Percentiles rank a stretch among this genome's conserved stretches.
phyloP scores from a whole-genome alignment of 2,329 filamentous ascomycete genomes.

The Aspergillus puulaauensis region DNA sequence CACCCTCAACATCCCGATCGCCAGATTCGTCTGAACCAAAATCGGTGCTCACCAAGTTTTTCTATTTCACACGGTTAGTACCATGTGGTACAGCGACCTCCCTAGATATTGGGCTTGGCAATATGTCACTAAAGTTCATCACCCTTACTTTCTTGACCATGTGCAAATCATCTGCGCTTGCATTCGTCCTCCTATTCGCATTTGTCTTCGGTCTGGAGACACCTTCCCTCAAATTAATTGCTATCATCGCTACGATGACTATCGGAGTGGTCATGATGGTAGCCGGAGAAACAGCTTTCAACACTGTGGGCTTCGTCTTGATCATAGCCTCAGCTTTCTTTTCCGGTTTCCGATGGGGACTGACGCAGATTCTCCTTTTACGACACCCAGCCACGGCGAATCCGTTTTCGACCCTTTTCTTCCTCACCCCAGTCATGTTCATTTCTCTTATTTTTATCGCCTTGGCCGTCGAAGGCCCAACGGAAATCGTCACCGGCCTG shows the following conservation, averaged over 20 bases:
- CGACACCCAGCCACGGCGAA: slow-evolving; percentile 94
- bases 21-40: slow-evolving; percentile 50
- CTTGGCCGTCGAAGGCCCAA: slow-evolving; percentile 79
- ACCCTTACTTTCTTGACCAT: slow-evolving; percentile 98
- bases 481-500: slow-evolving; percentile 66
- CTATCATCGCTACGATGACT: slow-evolving; percentile 90
- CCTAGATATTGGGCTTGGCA: slow-evolving; percentile 92
- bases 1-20: slow-evolving; percentile 22
- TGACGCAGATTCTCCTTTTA: slow-evolving; percentile 94
- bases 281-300: slow-evolving; percentile 88
- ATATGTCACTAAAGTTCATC: slow-evolving; percentile 94
- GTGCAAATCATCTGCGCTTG: slow-evolving; percentile 97
- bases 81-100: slow-evolving; percentile 92
- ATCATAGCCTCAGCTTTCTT: slow-evolving; percentile 94
- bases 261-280: slow-evolving; percentile 97
- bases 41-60: slow-evolving; percentile 77
- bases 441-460: slow-evolving; percentile 75
- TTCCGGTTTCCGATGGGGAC: slow-evolving; percentile 94
- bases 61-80: slow-evolving; percentile 88
- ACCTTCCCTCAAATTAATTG: slow-evolving; percentile 79
- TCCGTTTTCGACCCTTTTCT: slow-evolving; percentile 95
- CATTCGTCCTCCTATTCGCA: slow-evolving; percentile 92
- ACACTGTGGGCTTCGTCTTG: slow-evolving; percentile 80
- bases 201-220: slow-evolving; percentile 90
- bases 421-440: slow-evolving; percentile 97